These are phyloP conservation scores for Irpex sp. DNA, from an alignment of 1,284 basidiomycete genomes.

Conservation along the genomic window DNA sequence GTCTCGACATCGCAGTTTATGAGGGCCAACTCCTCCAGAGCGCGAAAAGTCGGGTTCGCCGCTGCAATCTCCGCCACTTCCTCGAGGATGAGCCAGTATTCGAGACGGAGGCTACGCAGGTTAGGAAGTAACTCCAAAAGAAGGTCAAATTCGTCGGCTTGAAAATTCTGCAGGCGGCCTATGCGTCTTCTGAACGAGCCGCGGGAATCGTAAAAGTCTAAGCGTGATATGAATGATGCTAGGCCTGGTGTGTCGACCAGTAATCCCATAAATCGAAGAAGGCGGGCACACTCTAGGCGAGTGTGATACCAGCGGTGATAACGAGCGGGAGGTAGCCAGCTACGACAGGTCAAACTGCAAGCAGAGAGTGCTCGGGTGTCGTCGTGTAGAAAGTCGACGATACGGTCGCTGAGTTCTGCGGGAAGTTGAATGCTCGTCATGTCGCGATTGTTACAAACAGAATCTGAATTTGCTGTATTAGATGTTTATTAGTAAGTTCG, in stretches of 20 bases:
- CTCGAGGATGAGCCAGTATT: neutral
- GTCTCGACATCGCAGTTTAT: neutral
- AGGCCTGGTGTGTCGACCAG: constrained; percentile 7
- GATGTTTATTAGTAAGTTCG: neutral
- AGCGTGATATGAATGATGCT: constrained; percentile 4
- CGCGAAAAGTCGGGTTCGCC: neutral
- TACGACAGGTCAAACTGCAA: constrained; percentile 28
- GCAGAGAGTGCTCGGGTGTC: constrained; percentile 22
- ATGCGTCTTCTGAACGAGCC: neutral
- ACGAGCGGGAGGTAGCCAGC: constrained; percentile 28
- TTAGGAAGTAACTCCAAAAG: neutral
- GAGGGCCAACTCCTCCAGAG: neutral
- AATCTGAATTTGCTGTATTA: neutral
- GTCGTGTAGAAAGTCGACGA: constrained; percentile 19
- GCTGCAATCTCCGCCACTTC: neutral
- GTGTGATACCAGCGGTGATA: constrained; percentile 20
- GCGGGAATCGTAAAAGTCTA: neutral
- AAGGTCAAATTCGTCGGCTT: neutral
- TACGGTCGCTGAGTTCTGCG: constrained; percentile 17
- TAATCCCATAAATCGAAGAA: constrained; percentile 2
- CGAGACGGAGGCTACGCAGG: neutral
- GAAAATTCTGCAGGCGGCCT: neutral
- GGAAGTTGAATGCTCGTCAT: constrained; percentile 11
- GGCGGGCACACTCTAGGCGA: neutral
- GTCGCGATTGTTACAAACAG: neutral